These are phyloP conservation scores for Irpex sp. DNA, from an alignment of 1,284 basidiomycete species.

Conservation along the genomic window DNA sequence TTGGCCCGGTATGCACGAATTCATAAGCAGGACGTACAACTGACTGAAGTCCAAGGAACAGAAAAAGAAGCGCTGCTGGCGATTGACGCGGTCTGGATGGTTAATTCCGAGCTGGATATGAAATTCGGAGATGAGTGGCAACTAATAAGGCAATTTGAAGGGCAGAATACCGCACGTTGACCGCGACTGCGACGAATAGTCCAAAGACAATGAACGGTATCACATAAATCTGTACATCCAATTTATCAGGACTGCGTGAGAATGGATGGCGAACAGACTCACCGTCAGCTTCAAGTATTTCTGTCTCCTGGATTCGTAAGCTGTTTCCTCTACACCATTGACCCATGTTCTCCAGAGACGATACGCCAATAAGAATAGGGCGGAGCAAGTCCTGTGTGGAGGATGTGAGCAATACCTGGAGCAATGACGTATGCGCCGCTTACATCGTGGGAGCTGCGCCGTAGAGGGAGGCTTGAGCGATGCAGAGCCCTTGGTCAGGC, in stretches of 20 bases:
- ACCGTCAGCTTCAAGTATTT: constrained; percentile 11
- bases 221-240: constrained; percentile 6
- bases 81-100: constrained; percentile 21
- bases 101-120: constrained; percentile 16
- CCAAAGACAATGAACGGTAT: constrained; percentile 20
- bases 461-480: constrained; percentile 41
- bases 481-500: constrained; percentile 37
- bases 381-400: constrained; percentile 3
- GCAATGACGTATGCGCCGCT: constrained; percentile 12
- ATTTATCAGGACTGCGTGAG: not conserved
- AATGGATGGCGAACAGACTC: not conserved
- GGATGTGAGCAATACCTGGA: not conserved
- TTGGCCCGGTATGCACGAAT: not conserved
- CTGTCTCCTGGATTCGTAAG: not conserved
- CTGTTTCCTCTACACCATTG: constrained; percentile 1
- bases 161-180: constrained; percentile 15
- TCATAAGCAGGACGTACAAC: constrained; percentile 16
- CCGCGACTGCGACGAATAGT: constrained; percentile 20
- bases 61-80: constrained; percentile 22
- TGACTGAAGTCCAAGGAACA: constrained; percentile 22
- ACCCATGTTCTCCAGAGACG: constrained; percentile 17
- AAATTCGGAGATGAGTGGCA: not conserved
- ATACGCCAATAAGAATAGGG: constrained; percentile 15
- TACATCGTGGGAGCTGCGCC: constrained; percentile 44
- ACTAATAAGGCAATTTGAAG: not conserved